Evolutionary conservation across 768 basidiomycete species (phyloP).

Genomic region (Sarcodon sp.): DNA sequence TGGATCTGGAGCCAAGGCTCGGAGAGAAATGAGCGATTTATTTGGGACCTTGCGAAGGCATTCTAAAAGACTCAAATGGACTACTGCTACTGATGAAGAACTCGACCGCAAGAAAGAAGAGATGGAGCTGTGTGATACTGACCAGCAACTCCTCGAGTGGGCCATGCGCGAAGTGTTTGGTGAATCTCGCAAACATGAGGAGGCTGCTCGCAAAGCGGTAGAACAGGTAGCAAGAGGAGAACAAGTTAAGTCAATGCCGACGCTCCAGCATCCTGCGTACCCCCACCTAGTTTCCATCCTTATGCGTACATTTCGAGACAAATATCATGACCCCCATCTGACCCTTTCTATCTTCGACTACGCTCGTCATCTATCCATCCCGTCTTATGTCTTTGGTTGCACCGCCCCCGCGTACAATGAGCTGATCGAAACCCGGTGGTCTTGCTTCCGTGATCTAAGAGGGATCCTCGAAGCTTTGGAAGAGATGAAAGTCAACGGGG

Average conservation of each 20-base stretch:
- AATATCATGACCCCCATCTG: constrained; percentile 67
- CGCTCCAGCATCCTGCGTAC: constrained; percentile 52
- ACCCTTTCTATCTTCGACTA: constrained; percentile 76
- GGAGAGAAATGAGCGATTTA: constrained; percentile 27
- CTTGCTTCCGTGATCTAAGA: constrained; percentile 66
- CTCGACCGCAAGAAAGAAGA: constrained; percentile 62
- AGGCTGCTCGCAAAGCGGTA: constrained; percentile 22
- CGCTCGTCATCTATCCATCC: constrained; percentile 58
- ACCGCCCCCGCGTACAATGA: constrained; percentile 84
- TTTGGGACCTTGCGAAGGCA: constrained; percentile 42
- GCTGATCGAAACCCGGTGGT: constrained; percentile 77
- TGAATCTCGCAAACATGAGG: constrained; percentile 37
- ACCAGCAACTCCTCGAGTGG: constrained; percentile 66
- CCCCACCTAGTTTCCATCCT: constrained; percentile 65
- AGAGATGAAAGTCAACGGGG: constrained; percentile 77
- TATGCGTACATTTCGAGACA: constrained; percentile 69
- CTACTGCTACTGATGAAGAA: constrained; percentile 35
- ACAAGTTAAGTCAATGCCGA: constrained; percentile 7
- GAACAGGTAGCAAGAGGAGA: constrained; percentile 2
- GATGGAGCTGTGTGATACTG: constrained; percentile 57
- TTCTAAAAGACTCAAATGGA: constrained; percentile 36
- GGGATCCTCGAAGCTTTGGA: constrained; percentile 61
- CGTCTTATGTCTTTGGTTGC: constrained; percentile 85
- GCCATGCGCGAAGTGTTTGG: constrained; percentile 55
- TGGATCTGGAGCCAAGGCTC: constrained; percentile 11